phyloP scores from a whole-genome alignment of 2,329 filamentous ascomycete species.

The Seiridium unicorne region DNA sequence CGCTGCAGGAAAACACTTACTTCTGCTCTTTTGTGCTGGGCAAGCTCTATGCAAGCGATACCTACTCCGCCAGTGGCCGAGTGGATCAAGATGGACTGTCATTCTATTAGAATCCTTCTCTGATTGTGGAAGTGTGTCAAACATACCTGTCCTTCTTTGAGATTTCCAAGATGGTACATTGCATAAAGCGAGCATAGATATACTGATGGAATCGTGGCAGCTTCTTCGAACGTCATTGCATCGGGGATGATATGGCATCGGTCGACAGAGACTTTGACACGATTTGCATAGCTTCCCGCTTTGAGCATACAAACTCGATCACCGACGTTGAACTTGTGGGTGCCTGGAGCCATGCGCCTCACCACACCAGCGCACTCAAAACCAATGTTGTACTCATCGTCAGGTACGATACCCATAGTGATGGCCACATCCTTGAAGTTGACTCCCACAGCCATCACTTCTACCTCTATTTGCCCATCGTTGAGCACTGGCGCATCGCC shows the following conservation, averaged over 20 bases:
- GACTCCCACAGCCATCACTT: slow-evolving; percentile 30
- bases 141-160: slow-evolving; percentile 18
- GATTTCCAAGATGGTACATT: not conserved
- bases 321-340: slow-evolving; percentile 12
- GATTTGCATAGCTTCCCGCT: not conserved
- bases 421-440: slow-evolving; percentile 17
- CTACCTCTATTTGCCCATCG: slow-evolving; percentile 28
- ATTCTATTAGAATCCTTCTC: not conserved
- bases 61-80: slow-evolving; percentile 26
- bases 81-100: slow-evolving; percentile 18
- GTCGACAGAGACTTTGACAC: not conserved
- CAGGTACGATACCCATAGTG: no score
- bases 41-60: slow-evolving; percentile 20
- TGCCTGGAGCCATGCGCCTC: slow-evolving; percentile 17
- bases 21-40: slow-evolving; percentile 17
- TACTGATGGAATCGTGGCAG: slow-evolving; percentile 14
- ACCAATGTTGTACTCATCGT: no score
- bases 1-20: slow-evolving; percentile 10
- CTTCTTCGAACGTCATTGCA: slow-evolving; percentile 17
- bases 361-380: no score
- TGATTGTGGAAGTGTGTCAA: not conserved
- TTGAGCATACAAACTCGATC: slow-evolving; percentile 9
- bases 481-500: not conserved
- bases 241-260: slow-evolving; percentile 15
- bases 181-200: slow-evolving; percentile 11